Conservation (phyloP, 257 asterid species). For the Schizonepeta tenuifolia region DNA sequence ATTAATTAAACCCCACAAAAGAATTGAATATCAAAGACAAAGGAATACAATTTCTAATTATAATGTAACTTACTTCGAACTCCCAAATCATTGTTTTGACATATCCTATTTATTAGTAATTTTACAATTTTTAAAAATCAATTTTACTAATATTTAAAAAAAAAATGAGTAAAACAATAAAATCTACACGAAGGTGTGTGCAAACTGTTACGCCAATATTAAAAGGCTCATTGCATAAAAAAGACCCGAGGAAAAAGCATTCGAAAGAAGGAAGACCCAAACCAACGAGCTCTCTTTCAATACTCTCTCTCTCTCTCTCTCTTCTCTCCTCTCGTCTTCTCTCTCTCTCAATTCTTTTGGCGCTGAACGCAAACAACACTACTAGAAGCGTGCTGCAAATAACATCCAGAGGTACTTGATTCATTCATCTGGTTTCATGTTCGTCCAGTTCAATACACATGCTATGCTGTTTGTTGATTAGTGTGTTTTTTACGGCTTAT, state of each 20-base stretch:
- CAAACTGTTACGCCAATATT: not conserved
- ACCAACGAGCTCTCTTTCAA: slow-evolving; percentile 17
- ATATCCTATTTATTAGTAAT: not conserved
- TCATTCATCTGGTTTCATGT: slow-evolving; percentile 25
- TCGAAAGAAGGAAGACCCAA: slow-evolving; percentile 27
- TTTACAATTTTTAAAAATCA: not conserved
- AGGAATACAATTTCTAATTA: not conserved
- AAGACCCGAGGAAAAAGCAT: slow-evolving; percentile 17
- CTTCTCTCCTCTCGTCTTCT: not conserved
- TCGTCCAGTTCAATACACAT: slow-evolving; percentile 22
- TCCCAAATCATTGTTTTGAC: not conserved
- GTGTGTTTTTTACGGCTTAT: slow-evolving; percentile 13
- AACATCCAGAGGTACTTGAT: slow-evolving; percentile 21
- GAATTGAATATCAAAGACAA: not conserved
- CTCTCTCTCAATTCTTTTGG: slow-evolving; percentile 15
- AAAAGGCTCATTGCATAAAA: slow-evolving; percentile 2
- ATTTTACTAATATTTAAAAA: not conserved
- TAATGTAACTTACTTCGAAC: not conserved
- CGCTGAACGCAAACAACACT: slow-evolving; percentile 33
- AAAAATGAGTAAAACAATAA: not conserved
- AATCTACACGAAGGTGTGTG: not conserved
- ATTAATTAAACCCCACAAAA: not conserved
- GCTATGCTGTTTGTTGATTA: slow-evolving; percentile 24
- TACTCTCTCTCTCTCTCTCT: slow-evolving; percentile 21
- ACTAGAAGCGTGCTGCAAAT: slow-evolving; percentile 1